Evolutionary conservation across 768 basidiomycete genomes (phyloP), one percentile per base, ranked within the genome.

Genomic region (Tulasnella calospora): DNA sequence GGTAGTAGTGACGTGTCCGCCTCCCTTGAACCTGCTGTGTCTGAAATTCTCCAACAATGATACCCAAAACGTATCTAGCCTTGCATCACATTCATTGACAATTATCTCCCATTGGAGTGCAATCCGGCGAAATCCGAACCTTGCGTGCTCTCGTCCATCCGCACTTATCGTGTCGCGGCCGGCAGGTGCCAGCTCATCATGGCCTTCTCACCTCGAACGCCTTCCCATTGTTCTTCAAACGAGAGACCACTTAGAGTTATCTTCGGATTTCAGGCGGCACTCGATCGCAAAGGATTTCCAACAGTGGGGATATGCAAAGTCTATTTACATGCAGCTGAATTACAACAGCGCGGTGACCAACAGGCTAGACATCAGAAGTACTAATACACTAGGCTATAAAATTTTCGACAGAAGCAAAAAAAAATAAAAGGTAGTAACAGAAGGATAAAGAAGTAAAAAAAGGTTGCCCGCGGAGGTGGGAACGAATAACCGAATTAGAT

Each of bases 251-350:
- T 67, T 67, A 67, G 61, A 67, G 30, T 67, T 67, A 67, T 67
- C 61, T 67, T 67, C 51, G 51, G 7, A 51, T 51, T 51, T 51
- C 61, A 30, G n/a, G 55, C n/a, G 2, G 1, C 61, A 67, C 61
- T 67, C 61, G 61, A 67, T 67, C 61, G 61, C 61, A 30, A 27
- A 27, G 33, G 27, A 67, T 67, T 67, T 67, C 15, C 27, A 67
- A 17, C 61, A 67, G 30, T 35, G n/a, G 61, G 61, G 61, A 35
- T 67, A 67, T 67, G 61, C 61, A 67, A 67, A 67, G 61, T 67
- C 61, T 67, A 67, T 67, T 67, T 67, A 67, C 61, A 67, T 67
- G 61, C 61, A 67, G 61, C 61, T 67, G 61, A 67, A 35, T 67
- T 67, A 67, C 61, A 67, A 67, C 61, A 67, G 61, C 61, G 61